Conservation (phyloP, 352 stramenopile genomes). For the Phytophthora pistaciae region DNA sequence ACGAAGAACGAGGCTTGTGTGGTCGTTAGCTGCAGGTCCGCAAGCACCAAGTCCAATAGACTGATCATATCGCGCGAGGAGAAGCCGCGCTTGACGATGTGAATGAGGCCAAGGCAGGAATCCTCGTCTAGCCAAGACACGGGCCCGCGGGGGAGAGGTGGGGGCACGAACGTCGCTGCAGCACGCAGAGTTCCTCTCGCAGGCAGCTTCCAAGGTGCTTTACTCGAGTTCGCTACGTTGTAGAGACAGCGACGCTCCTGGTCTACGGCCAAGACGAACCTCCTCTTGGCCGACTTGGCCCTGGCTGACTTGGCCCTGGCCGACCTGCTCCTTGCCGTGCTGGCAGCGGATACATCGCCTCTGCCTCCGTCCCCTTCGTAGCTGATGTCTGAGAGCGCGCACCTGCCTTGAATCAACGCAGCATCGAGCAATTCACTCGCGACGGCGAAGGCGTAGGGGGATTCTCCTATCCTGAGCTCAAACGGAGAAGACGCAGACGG, state of each 20-base stretch:
- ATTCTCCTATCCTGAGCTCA: constrained; percentile 55
- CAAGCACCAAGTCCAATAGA: constrained; percentile 57
- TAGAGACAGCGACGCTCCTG: constrained; percentile 42
- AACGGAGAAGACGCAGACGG: constrained; percentile 70
- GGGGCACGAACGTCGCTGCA: constrained; percentile 52
- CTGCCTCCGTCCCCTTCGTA: constrained; percentile 39
- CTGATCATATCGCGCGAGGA: constrained; percentile 59
- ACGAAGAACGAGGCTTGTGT: constrained; percentile 55
- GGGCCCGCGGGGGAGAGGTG: constrained; percentile 34
- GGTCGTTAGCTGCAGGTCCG: constrained; percentile 63
- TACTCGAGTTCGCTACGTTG: constrained; percentile 29
- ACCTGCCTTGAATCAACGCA: constrained; percentile 46
- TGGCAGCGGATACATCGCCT: constrained; percentile 8
- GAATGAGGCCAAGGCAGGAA: constrained; percentile 52
- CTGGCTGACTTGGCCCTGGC: constrained; percentile 13
- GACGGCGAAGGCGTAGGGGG: constrained; percentile 72
- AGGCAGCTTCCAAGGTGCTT: constrained; percentile 48
- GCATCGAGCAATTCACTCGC: constrained; percentile 65
- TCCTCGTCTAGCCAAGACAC: constrained; percentile 37
- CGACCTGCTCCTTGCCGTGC: constrained; percentile 13
- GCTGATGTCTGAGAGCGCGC: constrained; percentile 53
- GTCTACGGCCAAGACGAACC: constrained; percentile 39
- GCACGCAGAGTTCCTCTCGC: constrained; percentile 48
- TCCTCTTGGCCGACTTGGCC: constrained; percentile 37
- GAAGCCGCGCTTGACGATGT: constrained; percentile 56